phyloP scores from a whole-genome alignment of 176 grass and related monocot genomes.

The Avena eriantha region DNA sequence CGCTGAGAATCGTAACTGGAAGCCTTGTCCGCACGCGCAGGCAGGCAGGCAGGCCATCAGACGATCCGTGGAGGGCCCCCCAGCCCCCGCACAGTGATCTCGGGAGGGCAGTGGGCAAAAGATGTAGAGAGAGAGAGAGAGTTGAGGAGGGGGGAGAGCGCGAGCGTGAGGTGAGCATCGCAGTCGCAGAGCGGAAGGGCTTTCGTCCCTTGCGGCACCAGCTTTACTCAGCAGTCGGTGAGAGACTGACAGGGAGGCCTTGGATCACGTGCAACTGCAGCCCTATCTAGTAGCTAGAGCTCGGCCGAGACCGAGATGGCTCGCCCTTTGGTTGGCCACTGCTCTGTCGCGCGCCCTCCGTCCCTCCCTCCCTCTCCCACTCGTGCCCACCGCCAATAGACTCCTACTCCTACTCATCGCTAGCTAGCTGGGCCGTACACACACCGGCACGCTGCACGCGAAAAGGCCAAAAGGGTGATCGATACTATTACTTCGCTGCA shows the following conservation, averaged over 20 bases:
- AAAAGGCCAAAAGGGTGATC: too few species aligned
- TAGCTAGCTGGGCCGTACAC: neutral
- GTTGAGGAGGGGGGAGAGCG: neutral
- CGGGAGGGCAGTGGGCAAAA: neutral
- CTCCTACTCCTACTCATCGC: too few species aligned
- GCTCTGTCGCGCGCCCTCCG: neutral
- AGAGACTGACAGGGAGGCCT: slow-evolving; percentile 24
- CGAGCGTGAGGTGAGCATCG: neutral
- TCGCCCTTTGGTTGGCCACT: neutral
- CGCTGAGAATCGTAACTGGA: neutral
- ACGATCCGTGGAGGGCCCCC: neutral
- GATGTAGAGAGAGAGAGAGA: neutral
- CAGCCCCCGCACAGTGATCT: neutral
- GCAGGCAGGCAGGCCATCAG: neutral
- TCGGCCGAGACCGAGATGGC: too few species aligned
- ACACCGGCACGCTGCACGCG: neutral
- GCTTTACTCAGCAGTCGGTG: neutral
- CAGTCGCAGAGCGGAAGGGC: neutral
- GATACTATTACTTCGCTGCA: neutral
- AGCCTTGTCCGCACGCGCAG: slow-evolving; percentile 23
- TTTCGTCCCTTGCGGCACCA: neutral
- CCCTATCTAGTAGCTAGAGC: neutral
- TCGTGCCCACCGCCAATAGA: neutral
- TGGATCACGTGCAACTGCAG: slow-evolving; percentile 52
- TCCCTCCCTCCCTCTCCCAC: neutral